These are phyloP conservation scores for Colletotrichum lupini DNA, from an alignment of 2,329 filamentous ascomycete genomes.

Conservation along the genomic window DNA sequence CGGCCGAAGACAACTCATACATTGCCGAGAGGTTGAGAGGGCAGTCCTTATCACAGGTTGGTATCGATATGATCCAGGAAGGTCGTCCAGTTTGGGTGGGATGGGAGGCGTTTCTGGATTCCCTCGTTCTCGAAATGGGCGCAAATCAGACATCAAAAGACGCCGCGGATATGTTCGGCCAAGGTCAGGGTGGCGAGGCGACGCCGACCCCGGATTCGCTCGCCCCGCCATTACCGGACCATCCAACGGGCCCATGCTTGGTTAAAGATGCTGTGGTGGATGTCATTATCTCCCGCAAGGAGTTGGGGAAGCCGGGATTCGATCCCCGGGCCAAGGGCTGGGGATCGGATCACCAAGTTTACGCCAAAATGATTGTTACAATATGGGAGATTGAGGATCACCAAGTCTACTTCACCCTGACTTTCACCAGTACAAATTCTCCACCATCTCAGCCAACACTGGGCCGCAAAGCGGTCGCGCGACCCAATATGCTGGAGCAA, in stretches of 20 bases:
- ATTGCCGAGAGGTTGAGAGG: slow-evolving; percentile 72
- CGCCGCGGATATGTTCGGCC: slow-evolving; percentile 24
- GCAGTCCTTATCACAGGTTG: slow-evolving; percentile 75
- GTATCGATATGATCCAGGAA: slow-evolving; percentile 79
- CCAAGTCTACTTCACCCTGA: slow-evolving; percentile 78
- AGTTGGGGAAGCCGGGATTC: slow-evolving; percentile 52
- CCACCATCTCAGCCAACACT: slow-evolving; percentile 45
- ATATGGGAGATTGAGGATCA: slow-evolving; percentile 77
- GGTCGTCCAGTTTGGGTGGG: slow-evolving; percentile 69
- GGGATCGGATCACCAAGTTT: slow-evolving; percentile 55
- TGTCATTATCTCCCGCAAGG: slow-evolving; percentile 70
- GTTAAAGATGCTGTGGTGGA: slow-evolving; percentile 74
- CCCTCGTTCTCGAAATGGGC: slow-evolving; percentile 57
- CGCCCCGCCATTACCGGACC: slow-evolving; percentile 36
- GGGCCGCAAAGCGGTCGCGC: slow-evolving; percentile 51
- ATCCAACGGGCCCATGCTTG: slow-evolving; percentile 38
- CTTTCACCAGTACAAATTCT: slow-evolving; percentile 73
- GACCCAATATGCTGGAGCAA: slow-evolving; percentile 54
- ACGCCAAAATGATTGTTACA: slow-evolving; percentile 81
- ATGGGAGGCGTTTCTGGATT: slow-evolving; percentile 69
- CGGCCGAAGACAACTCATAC: slow-evolving; percentile 50
- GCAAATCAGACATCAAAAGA: slow-evolving; percentile 36
- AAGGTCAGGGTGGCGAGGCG: slow-evolving; percentile 43
- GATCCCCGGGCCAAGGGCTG: slow-evolving; percentile 48
- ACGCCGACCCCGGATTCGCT: slow-evolving; percentile 49